Evolutionary conservation across 1,284 basidiomycete genomes (phyloP).

Genomic region (Papiliotrema flavescens): DNA sequence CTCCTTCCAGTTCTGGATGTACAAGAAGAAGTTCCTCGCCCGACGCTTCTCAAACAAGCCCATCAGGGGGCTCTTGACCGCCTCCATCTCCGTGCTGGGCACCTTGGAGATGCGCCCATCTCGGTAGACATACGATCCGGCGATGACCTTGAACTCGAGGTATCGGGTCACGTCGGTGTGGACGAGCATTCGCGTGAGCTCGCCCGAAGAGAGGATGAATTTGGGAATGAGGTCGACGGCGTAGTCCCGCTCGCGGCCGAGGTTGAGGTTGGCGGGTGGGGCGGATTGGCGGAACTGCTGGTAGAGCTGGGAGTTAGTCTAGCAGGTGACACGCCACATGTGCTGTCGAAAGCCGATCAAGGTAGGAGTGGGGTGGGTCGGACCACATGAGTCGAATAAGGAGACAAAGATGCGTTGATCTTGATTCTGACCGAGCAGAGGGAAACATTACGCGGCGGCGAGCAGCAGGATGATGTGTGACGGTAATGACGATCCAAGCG

Average conservation of each 20-base stretch:
- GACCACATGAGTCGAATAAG: background rate
- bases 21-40: constrained; percentile 99
- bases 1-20: constrained; percentile 92
- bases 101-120: constrained; percentile 98
- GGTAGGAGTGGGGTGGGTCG: background rate
- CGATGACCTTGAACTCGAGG: constrained; percentile 99
- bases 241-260: constrained; percentile 92
- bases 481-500: too few species aligned
- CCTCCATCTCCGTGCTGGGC: constrained; percentile 96
- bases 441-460: too few species aligned
- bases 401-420: too few species aligned
- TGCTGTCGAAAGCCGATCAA: background rate
- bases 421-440: too few species aligned
- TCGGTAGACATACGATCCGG: constrained; percentile 95
- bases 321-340: too few species aligned
- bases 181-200: constrained; percentile 96
- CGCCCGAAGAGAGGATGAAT: constrained; percentile 97
- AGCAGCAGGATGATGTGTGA: too few species aligned
- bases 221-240: constrained; percentile 91
- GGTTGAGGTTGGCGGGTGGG: constrained; percentile 59
- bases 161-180: constrained; percentile 99
- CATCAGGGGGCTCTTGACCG: constrained; percentile 91
- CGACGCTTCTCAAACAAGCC: constrained; percentile 97
- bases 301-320: too few species aligned
- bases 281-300: constrained; percentile 75